Base-by-base conservation (phyloP, 768 basidiomycete species). In the Dacryopinax spathularia region DNA sequence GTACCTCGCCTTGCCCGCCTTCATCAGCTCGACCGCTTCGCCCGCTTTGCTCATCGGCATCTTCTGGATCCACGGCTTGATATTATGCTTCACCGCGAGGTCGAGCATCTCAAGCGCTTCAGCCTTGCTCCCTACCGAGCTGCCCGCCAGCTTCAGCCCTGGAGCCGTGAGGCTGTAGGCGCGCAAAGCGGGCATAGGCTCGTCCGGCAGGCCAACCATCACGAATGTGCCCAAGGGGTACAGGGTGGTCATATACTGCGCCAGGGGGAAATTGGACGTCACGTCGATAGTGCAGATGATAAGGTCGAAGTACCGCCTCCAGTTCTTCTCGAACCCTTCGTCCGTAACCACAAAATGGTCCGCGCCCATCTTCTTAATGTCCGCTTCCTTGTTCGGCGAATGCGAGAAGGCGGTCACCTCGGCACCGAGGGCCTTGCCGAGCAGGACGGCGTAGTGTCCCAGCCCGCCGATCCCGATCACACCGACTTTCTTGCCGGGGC, bases 381-480 rank as follows among this genome's bases (percentile, higher is more conserved):
- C 76, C 1, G 70, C 72, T 64, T 70, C 70, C 70, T 77, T 77
- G 39, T 62, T 64, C 34, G 69, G 68, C 5, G 69, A 70, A 68
- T 75, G 75, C 0, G 73, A 70, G 70, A 77, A 73, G 33, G 75
- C 76, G 34, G 69, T 70, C 66, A 77, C 76, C 43, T 75, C 71
- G n/a, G 75, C 75, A 1, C 76, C 76, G 44, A 77, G 70, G 1
- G 75, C 74, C 60, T 71, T 72, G 60, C 75, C 76, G 66, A 76
- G 76, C 37, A 75, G 65, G 33, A 76, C 69, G 29, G 48, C 48
- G 18, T 56, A 56, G 18, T 70, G 67, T 29, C 70, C 70, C n/a
- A 76, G 69, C 41, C 75, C 76, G 63, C 76, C 76, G 44, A 78
- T 73, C 67, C 77, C 77, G 65, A 77, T 69, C 35, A 78, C 72